Evolutionary conservation across 2,329 filamentous ascomycete species (phyloP), one percentile per base, ranked within the genome.

Genomic region (Nectriaceae sp.): DNA sequence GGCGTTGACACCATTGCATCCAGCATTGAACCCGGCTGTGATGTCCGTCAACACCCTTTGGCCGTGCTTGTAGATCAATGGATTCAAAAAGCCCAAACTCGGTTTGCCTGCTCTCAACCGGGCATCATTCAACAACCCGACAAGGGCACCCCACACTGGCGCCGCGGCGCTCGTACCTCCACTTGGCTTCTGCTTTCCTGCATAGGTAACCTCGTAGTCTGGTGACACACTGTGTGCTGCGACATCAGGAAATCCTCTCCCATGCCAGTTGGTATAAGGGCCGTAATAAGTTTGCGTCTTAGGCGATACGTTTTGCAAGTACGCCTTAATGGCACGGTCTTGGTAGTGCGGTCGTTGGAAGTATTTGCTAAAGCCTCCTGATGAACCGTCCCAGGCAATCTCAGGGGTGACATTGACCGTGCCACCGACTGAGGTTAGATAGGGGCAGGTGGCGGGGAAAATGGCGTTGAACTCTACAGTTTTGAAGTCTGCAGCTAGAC

Each of bases 351-450:
- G 77, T 2, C 75, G 55, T 2, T 66, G 52, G 48, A 78, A 79
- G 56, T 75, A 69, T 54, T 78, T 75, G 50, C 69, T 73, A 62
- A 79, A 79, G 10, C 76, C 76, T 21, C 74, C 74, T 1, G 70
- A 74, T 39, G 71, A 71, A 56, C 76, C 74, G 2, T 68, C 71
- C 16, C 73, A 68, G 4, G 66, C 72, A 3, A 62, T 65, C 54
- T 76, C 70, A 50, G 75, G 75, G 11, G 75, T 75, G 38, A 69
- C 66, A 54, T 78, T 75, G 2, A 72, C 65, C 0, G 79, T 81
- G 10, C 76, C 78, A 19, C 79, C 78, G 1, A 82, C 77, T 3
- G 74, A 70, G 0, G 76, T 79, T 18, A 81, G 63, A 55, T 74
- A 19, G 66, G 78, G 55, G 72, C 60, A 79, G 72, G 21, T 53